Conservation (phyloP, 179 eudicot genomes). For the Beta lomatogona region DNA sequence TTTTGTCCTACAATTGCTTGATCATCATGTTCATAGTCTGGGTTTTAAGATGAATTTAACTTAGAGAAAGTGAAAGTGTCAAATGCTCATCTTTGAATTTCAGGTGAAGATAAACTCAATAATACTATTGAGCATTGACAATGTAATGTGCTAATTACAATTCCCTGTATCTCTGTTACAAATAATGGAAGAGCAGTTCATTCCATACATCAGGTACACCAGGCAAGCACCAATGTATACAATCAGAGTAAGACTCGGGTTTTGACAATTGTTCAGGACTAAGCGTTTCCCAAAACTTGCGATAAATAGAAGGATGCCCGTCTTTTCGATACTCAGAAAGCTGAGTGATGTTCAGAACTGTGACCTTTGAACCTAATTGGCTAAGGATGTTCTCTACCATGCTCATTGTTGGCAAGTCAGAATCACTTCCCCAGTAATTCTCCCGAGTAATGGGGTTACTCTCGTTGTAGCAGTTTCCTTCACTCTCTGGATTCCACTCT, state of each 20-base stretch:
- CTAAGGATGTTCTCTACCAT: constrained; percentile 63
- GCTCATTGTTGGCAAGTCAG: constrained; percentile 81
- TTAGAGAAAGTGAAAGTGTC: neutral
- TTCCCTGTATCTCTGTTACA: constrained; percentile 2
- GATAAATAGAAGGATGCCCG: constrained; percentile 79
- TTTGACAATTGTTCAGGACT: constrained; percentile 60
- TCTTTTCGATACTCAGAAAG: constrained; percentile 93
- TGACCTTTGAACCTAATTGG: constrained; percentile 61
- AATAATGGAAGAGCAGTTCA: constrained; percentile 55
- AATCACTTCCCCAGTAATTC: constrained; percentile 84
- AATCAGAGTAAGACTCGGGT: constrained; percentile 83
- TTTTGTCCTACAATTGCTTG: neutral
- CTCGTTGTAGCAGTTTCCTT: constrained; percentile 80
- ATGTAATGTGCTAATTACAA: constrained; percentile 16
- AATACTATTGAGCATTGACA: neutral
- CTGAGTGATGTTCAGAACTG: constrained; percentile 79
- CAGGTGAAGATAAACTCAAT: neutral
- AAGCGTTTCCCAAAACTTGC: constrained; percentile 87
- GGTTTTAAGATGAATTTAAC: neutral
- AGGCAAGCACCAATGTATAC: constrained; percentile 96
- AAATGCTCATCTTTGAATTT: neutral
- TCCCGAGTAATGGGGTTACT: constrained; percentile 51
- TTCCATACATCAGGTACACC: constrained; percentile 94
- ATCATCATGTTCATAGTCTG: neutral
- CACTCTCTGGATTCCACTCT: constrained; percentile 75